Evolutionary conservation across 192 early-diverging fungal species (phyloP).

Genomic region (Backusella circina): DNA sequence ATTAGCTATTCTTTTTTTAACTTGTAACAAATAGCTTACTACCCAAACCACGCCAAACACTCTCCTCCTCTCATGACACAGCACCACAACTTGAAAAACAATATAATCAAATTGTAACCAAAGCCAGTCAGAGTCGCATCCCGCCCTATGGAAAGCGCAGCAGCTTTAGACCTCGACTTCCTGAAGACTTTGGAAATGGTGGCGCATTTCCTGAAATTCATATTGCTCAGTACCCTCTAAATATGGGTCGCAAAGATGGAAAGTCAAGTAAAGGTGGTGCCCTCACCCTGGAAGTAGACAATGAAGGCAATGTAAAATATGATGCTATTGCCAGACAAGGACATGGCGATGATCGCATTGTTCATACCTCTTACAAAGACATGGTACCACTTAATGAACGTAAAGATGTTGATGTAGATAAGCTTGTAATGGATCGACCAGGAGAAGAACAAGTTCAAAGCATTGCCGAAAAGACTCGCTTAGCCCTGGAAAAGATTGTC

Average conservation of each 20-base stretch:
- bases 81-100: conserved; percentile 28
- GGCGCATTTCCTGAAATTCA: conserved; percentile 96
- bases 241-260: conserved; percentile 79
- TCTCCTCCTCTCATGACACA: conserved; percentile 17
- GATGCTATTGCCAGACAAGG: conserved; percentile 86
- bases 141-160: conserved; percentile 82
- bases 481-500: conserved; percentile 85
- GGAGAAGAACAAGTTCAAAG: conserved; percentile 72
- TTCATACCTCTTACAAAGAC: conserved; percentile 85
- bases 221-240: conserved; percentile 89
- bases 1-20: background rate
- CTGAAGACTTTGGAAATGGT: conserved; percentile 92
- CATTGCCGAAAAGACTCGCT: conserved; percentile 84
- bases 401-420: conserved; percentile 59
- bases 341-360: conserved; percentile 58
- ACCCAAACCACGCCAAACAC: conserved; percentile 36
- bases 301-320: conserved; percentile 84
- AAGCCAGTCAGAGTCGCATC: conserved; percentile 13
- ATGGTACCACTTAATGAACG: conserved; percentile 70
- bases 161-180: conserved; percentile 74
- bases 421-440: conserved; percentile 73
- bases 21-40: conserved; percentile 23
- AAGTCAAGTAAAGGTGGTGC: conserved; percentile 47
- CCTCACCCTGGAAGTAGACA: conserved; percentile 87
- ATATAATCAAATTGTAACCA: conserved; percentile 29